phyloP scores from a whole-genome alignment of 2,329 filamentous ascomycete genomes.

The Fusarium coffeatum region DNA sequence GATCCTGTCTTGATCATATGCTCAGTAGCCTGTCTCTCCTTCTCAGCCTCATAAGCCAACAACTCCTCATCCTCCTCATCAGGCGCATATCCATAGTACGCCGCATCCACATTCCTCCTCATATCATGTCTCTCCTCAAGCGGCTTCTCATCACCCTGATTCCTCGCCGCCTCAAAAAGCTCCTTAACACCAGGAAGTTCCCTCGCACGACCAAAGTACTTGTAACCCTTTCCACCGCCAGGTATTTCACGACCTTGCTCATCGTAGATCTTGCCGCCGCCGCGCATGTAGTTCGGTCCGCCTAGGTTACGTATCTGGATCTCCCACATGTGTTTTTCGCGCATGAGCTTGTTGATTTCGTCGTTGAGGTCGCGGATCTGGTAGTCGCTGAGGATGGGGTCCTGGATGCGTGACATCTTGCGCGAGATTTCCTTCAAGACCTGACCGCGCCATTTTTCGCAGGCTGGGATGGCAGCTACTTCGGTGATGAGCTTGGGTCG shows the following conservation, averaged over 20 bases:
- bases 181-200: constrained; percentile 97
- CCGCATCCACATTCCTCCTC: constrained; percentile 84
- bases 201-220: constrained; percentile 90
- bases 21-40: constrained; percentile 84
- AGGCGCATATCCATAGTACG: constrained; percentile 94
- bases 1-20: constrained; percentile 70
- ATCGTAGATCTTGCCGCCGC: constrained; percentile 76
- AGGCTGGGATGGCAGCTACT: constrained; percentile 83
- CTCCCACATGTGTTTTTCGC: constrained; percentile 99
- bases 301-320: constrained; percentile 93
- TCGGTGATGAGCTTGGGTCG: constrained; percentile 92
- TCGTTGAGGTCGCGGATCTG: constrained; percentile 98
- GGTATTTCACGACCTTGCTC: constrained; percentile 78
- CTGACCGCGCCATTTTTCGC: constrained; percentile 98
- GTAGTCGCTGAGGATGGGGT: constrained; percentile 89
- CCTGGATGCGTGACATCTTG: constrained; percentile 96
- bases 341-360: constrained; percentile 99
- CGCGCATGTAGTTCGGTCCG: constrained; percentile 96
- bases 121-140: constrained; percentile 76
- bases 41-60: constrained; percentile 81
- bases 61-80: constrained; percentile 90
- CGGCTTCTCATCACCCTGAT: constrained; percentile 69
- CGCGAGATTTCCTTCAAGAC: constrained; percentile 97
- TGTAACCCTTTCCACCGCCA: constrained; percentile 87
- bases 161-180: constrained; percentile 83